These are phyloP conservation scores for Saprolegnia diclina DNA, from an alignment of 352 stramenopile genomes.

Conservation along the genomic window DNA sequence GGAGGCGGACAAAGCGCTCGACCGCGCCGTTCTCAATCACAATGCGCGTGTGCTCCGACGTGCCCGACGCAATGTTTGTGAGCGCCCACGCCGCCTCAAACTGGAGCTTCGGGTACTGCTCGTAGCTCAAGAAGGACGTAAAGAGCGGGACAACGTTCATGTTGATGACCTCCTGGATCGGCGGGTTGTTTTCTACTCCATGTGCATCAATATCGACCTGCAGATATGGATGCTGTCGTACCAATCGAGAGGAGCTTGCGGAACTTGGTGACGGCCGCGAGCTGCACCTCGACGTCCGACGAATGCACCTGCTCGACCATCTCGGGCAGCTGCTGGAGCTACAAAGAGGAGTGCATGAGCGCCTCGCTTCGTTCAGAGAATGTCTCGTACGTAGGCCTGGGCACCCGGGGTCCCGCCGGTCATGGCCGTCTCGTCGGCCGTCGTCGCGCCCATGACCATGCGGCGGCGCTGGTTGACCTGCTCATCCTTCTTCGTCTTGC, in stretches of 20 bases:
- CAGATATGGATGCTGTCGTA: conserved; percentile 28
- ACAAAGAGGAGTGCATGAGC: conserved; percentile 23
- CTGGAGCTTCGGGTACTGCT: conserved; percentile 92
- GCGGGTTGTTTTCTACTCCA: conserved; percentile 92
- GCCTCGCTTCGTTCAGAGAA: neutral
- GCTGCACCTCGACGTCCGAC: conserved; percentile 87
- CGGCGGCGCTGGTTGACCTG: conserved; percentile 78
- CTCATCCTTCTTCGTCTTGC: conserved; percentile 81
- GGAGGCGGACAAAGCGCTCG: conserved; percentile 94
- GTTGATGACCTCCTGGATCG: conserved; percentile 98
- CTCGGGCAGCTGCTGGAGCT: conserved; percentile 91
- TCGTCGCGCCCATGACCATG: conserved; percentile 41
- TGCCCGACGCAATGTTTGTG: conserved; percentile 99
- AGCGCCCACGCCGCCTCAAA: conserved; percentile 99
- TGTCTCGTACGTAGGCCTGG: conserved; percentile 12
- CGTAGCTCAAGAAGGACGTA: conserved; percentile 93
- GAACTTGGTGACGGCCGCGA: conserved; percentile 94
- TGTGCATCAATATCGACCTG: conserved; percentile 24
- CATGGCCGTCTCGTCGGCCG: conserved; percentile 8
- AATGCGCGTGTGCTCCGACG: conserved; percentile 95
- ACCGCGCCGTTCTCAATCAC: conserved; percentile 97
- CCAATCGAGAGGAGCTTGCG: conserved; percentile 96
- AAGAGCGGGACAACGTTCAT: conserved; percentile 95
- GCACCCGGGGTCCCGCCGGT: neutral
- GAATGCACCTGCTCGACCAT: conserved; percentile 95